Evolutionary conservation across 2,329 filamentous ascomycete genomes (phyloP), one percentile per base, ranked within the genome.

Genomic region (Penicillium sp.): DNA sequence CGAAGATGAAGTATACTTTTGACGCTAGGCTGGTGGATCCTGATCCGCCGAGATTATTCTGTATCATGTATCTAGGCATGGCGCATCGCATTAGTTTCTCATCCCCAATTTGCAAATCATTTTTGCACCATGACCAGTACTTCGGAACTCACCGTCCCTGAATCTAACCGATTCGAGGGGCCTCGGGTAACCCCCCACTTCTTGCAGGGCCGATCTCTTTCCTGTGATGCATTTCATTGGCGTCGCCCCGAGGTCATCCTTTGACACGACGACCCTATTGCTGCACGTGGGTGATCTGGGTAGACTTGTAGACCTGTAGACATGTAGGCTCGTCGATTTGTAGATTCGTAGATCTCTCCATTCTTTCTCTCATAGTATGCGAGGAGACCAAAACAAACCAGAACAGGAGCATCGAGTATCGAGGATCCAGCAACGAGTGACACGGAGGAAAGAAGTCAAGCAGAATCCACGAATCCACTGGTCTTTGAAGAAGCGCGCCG

Each of bases 41-140:
- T 45, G 28, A 21, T 44, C 28, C 16, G 10, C 42, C 28, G 42
- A 31, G 42, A 31, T 45, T 45, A 45, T 45, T 49, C 31, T 64
- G 58, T 63, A 63, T 60, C 44, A 43, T 64, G 60, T 63, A 63
- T 45, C 56, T 64, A 61, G 39, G 53, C 54, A 58, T 60, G 47
- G 54, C 52, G 46, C 42, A 59, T 55, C 24, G 14, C 33, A 33
- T 39, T 29, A 44, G 11, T 46, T n/a, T 45, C 45, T 21, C 48
- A 26, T n/a, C 37, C 45, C 29, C 48, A 26, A 24, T 28, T 43
- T 43, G 39, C 23, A 28, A 21, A 21, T 34, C n/a, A 21, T 51
- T 51, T 45, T 40, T 36, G 37, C 26, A 33, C 42, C 29, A 33
- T 45, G 18, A 33, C 31, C 33, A 36, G 21, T 29, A 3, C 36